Conservation (phyloP, 371 early-diverging fungal genomes). For the Paraphysoderma sedebokerense region DNA sequence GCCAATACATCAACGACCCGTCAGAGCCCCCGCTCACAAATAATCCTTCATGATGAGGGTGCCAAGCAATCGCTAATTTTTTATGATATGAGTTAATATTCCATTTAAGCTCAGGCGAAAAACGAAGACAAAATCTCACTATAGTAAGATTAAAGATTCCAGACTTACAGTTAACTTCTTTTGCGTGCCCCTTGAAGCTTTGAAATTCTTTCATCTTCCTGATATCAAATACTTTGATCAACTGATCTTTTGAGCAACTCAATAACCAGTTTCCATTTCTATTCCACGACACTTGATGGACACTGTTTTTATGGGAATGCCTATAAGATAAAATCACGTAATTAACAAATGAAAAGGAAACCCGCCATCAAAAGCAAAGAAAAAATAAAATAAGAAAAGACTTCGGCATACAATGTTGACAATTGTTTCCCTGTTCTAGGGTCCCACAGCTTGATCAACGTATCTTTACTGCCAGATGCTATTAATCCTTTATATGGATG, state of each 20-base stretch:
- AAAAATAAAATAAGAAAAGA: background rate
- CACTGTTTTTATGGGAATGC: constrained; percentile 95
- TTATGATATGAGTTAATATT: no score
- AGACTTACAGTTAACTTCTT: constrained; percentile 78
- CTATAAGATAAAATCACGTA: constrained; percentile 15
- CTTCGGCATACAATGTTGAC: constrained; percentile 59
- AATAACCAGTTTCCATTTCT: constrained; percentile 95
- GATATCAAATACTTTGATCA: constrained; percentile 91
- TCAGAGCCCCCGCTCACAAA: constrained; percentile 93
- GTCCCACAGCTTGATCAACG: constrained; percentile 97
- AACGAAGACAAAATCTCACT: no score
- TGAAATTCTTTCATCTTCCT: constrained; percentile 89
- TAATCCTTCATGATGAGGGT: constrained; percentile 82
- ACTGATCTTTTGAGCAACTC: constrained; percentile 89
- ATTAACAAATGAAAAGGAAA: background rate
- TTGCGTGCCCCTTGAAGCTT: constrained; percentile 79
- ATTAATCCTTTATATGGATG: constrained; percentile 90
- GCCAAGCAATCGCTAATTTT: constrained; percentile 88
- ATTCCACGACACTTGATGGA: constrained; percentile 86
- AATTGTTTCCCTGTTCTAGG: constrained; percentile 81
- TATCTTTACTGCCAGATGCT: constrained; percentile 98
- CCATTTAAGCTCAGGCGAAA: no score
- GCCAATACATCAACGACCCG: constrained; percentile 88
- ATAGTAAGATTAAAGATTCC: no score
- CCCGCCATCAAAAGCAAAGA: background rate